Evolutionary conservation across 495 filamentous ascomycete species (phyloP).

Genomic region (Aspergillus heteromorphus): DNA sequence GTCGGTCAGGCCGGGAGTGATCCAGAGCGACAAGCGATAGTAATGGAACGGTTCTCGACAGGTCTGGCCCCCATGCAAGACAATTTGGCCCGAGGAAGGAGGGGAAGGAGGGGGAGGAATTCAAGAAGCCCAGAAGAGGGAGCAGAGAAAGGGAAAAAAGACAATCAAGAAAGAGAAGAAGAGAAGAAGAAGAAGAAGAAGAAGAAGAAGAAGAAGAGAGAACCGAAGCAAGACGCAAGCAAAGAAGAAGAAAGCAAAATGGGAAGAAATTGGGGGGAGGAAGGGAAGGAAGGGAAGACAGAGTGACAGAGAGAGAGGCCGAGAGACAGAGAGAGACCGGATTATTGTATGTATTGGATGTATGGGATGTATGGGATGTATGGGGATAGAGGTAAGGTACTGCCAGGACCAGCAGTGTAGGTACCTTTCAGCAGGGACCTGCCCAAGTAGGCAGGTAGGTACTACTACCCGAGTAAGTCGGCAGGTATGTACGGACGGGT

Average conservation of each 20-base stretch:
- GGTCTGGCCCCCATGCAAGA: conserved; percentile 14
- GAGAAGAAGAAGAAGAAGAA: conserved; percentile 2
- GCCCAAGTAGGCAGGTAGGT: too few species aligned
- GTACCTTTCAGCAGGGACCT: too few species aligned
- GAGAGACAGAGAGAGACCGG: too few species aligned
- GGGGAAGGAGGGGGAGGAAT: conserved; percentile 13
- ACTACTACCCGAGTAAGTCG: too few species aligned
- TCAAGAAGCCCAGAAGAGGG: not conserved
- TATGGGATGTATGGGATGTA: conserved; percentile 2
- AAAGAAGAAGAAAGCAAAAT: conserved; percentile 3
- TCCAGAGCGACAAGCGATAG: conserved; percentile 28
- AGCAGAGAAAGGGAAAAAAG: conserved; percentile 3
- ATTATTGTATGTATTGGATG: conserved; percentile 7
- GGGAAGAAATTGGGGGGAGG: conserved; percentile 7
- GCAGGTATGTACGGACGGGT: not conserved
- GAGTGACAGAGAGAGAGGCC: not conserved
- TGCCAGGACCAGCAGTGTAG: too few species aligned
- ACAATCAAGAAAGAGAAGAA: conserved; percentile 2
- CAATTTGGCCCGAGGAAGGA: conserved; percentile 9
- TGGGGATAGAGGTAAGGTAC: too few species aligned
- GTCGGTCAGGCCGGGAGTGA: conserved; percentile 21
- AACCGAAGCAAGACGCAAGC: conserved; percentile 1
- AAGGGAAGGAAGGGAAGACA: conserved; percentile 8
- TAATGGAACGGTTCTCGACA: conserved; percentile 20
- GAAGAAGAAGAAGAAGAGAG: conserved; percentile 5